phyloP scores from a whole-genome alignment of 2,329 filamentous ascomycete species.

The Neonectria sp. region DNA sequence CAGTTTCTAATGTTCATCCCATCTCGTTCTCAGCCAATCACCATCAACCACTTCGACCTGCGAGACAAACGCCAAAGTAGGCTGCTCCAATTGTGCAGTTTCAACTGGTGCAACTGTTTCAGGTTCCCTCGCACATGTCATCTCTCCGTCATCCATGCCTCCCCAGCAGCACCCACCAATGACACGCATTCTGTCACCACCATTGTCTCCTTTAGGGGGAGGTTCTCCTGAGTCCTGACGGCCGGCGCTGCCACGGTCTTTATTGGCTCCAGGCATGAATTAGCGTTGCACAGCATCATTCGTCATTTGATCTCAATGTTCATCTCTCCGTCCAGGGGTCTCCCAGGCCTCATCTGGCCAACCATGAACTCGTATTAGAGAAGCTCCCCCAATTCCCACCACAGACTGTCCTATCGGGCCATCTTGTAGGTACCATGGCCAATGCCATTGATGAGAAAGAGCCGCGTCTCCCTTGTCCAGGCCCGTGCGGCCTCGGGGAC shows the following conservation, averaged over 20 bases:
- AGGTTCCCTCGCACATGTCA: conserved; percentile 27
- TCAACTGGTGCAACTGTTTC: conserved; percentile 29
- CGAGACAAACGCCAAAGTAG: neutral
- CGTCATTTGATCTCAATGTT: conserved; percentile 24
- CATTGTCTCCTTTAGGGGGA: neutral
- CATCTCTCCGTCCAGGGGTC: conserved; percentile 22
- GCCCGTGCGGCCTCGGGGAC: conserved; percentile 18
- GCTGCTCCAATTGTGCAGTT: conserved; percentile 8
- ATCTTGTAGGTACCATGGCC: neutral
- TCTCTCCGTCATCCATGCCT: conserved; percentile 22
- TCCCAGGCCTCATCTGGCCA: conserved; percentile 12
- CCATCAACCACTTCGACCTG: neutral
- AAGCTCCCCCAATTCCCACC: neutral
- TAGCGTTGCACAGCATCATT: conserved; percentile 22
- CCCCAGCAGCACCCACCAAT: conserved; percentile 27
- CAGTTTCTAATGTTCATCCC: conserved; percentile 25
- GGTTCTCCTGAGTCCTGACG: conserved; percentile 7
- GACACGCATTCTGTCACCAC: conserved; percentile 24
- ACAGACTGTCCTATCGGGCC: neutral
- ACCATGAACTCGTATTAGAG: conserved; percentile 4
- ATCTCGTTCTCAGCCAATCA: conserved; percentile 22
- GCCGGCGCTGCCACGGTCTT: neutral
- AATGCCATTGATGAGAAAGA: conserved; percentile 15
- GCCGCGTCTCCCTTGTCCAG: conserved; percentile 10
- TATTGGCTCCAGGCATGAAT: conserved; percentile 24